These are phyloP conservation scores for Fusarium palustre DNA, from an alignment of 2,329 filamentous ascomycete genomes.

Conservation along the genomic window DNA sequence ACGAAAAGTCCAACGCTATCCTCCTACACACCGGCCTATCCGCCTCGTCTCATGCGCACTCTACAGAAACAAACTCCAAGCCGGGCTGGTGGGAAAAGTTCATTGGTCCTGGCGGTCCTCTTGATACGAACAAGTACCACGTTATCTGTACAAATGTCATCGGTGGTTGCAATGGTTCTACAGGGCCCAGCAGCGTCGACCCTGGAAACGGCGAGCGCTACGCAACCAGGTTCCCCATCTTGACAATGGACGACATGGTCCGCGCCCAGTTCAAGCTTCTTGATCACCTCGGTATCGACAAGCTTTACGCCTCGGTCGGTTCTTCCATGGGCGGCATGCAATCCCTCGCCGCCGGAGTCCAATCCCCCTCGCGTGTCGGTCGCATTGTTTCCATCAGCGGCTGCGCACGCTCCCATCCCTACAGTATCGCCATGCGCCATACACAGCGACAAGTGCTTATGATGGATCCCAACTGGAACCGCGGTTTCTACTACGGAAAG, in stretches of 20 bases:
- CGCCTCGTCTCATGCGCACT: conserved; percentile 96
- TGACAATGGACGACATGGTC: conserved; percentile 98
- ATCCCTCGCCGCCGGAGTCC: conserved; percentile 84
- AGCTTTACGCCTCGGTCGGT: conserved; percentile 91
- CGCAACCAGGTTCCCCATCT: conserved; percentile 92
- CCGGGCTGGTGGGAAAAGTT: conserved; percentile 99
- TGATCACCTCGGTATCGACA: conserved; percentile 79
- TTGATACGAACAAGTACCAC: conserved; percentile 93
- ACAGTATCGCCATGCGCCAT: conserved; percentile 98
- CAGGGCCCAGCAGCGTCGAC: conserved; percentile 88
- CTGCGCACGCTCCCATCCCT: conserved; percentile 93
- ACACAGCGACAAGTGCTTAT: conserved; percentile 97
- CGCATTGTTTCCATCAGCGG: conserved; percentile 91
- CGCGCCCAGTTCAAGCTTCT: conserved; percentile 92
- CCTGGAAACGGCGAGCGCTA: conserved; percentile 89
- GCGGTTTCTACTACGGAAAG: conserved; percentile 90
- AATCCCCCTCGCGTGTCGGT: conserved; percentile 85
- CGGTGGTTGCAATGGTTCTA: conserved; percentile 95
- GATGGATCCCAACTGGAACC: conserved; percentile 98
- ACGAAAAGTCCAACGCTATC: conserved; percentile 86
- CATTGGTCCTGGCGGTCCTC: conserved; percentile 84
- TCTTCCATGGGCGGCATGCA: conserved; percentile 99
- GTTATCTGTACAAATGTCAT: conserved; percentile 97
- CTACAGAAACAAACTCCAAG: conserved; percentile 85
- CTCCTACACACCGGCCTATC: conserved; percentile 93